These are phyloP conservation scores for Phenoliferia sp. DNA, from an alignment of 1,284 basidiomycete species.

Conservation along the genomic window DNA sequence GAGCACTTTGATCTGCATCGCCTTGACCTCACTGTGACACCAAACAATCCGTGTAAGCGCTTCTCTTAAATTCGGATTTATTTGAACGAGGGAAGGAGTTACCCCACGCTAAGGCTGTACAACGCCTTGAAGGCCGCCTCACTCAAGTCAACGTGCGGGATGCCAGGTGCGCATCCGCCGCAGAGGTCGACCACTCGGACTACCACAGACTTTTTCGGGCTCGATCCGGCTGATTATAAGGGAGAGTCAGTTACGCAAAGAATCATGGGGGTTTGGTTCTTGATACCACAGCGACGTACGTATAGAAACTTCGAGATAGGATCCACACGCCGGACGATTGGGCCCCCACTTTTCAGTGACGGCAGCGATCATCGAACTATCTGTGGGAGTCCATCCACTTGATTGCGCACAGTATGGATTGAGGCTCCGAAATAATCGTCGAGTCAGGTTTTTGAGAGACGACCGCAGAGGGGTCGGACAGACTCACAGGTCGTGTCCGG, in stretches of 20 bases:
- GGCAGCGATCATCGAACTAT: slow-evolving; percentile 34
- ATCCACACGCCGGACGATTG: slow-evolving; percentile 21
- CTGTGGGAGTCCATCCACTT: slow-evolving; percentile 36
- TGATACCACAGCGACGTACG: neutral
- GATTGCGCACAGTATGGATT: slow-evolving; percentile 34
- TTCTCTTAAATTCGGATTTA: no score
- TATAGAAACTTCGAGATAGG: slow-evolving; percentile 19
- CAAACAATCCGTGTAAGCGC: neutral
- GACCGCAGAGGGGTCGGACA: neutral
- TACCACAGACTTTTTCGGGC: slow-evolving; percentile 20
- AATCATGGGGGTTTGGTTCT: neutral
- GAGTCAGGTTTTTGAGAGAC: neutral
- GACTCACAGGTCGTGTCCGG: slow-evolving; percentile 1
- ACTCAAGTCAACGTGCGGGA: slow-evolving; percentile 35
- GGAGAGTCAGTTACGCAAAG: slow-evolving; percentile 10
- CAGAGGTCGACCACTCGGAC: slow-evolving; percentile 34
- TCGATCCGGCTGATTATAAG: no score
- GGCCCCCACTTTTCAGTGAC: slow-evolving; percentile 34
- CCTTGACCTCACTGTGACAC: neutral
- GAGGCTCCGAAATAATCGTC: slow-evolving; percentile 4
- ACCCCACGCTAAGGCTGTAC: slow-evolving; percentile 33
- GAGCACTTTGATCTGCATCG: neutral
- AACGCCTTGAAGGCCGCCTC: slow-evolving; percentile 31
- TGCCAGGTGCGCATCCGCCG: slow-evolving; percentile 32
- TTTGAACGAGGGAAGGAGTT: neutral